These are phyloP conservation scores for Microthyrium microscopicum DNA, from an alignment of 2,329 filamentous ascomycete species.

Conservation along the genomic window DNA sequence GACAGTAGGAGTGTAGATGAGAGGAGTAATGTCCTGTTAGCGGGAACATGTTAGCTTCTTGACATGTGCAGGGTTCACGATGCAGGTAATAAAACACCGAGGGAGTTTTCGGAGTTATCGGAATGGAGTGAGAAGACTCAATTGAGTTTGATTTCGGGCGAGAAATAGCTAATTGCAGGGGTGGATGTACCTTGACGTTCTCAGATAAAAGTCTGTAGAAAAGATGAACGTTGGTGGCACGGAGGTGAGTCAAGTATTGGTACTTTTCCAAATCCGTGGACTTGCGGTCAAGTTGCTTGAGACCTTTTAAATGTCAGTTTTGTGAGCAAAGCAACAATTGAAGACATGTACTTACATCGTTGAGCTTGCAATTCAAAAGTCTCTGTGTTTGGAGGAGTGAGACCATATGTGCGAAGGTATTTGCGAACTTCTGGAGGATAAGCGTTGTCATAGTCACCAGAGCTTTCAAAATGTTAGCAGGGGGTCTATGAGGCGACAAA, in stretches of 20 bases:
- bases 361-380: conserved; percentile 31
- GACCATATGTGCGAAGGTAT: conserved; percentile 34
- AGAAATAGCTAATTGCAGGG: not conserved
- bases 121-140: not conserved
- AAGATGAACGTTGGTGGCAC: conserved; percentile 60
- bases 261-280: conserved; percentile 64
- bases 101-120: not conserved
- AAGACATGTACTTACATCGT: conserved; percentile 25
- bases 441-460: conserved; percentile 33
- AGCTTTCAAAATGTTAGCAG: conserved; percentile 12
- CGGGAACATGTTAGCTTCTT: conserved; percentile 15
- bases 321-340: not conserved
- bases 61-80: conserved; percentile 2
- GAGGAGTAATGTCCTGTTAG: conserved; percentile 54
- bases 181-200: conserved; percentile 38
- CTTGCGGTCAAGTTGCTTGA: conserved; percentile 57
- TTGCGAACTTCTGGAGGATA: conserved; percentile 32
- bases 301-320: conserved; percentile 26
- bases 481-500: not conserved
- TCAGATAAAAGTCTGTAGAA: conserved; percentile 69
- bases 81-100: not conserved
- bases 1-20: conserved; percentile 80
- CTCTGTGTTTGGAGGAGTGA: conserved; percentile 34
- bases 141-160: not conserved
- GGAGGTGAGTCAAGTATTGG: conserved; percentile 61